These are phyloP conservation scores for Seiridium cupressi DNA, from an alignment of 2,329 filamentous ascomycete genomes.

Conservation along the genomic window DNA sequence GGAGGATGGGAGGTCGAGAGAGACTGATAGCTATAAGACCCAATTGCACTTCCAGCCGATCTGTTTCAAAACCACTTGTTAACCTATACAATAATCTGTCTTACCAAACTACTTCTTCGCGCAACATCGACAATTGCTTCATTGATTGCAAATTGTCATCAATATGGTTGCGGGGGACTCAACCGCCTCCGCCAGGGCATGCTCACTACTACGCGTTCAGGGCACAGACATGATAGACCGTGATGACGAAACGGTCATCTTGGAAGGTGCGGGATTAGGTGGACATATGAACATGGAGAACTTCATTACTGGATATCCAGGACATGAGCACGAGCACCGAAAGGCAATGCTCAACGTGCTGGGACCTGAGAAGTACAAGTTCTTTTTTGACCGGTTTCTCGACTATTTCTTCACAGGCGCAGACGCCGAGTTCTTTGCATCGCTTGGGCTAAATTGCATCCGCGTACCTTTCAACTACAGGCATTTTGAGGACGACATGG, in stretches of 20 bases:
- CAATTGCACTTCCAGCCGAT: no score
- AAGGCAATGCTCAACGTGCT: slow-evolving; percentile 49
- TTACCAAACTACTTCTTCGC: no score
- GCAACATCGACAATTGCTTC: background rate
- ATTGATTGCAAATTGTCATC: background rate
- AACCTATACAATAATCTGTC: no score
- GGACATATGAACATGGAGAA: slow-evolving; percentile 44
- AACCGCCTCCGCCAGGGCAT: slow-evolving; percentile 8
- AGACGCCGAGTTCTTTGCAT: slow-evolving; percentile 55
- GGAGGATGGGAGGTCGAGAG: no score
- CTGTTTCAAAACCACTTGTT: no score
- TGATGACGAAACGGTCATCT: slow-evolving; percentile 37
- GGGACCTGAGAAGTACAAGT: slow-evolving; percentile 52
- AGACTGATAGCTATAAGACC: no score
- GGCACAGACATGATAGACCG: slow-evolving; percentile 35
- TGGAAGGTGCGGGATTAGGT: slow-evolving; percentile 39
- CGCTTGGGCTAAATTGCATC: slow-evolving; percentile 55
- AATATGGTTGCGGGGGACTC: background rate
- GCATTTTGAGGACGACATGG: slow-evolving; percentile 48
- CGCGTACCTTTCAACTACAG: slow-evolving; percentile 58
- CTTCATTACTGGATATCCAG: slow-evolving; percentile 58
- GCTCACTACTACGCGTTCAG: slow-evolving; percentile 26
- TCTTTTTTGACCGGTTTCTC: slow-evolving; percentile 54
- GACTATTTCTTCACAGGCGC: slow-evolving; percentile 54
- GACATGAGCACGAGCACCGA: slow-evolving; percentile 52